Base-by-base conservation (phyloP, 495 filamentous ascomycete genomes). In the Baudoinia panamericana region DNA sequence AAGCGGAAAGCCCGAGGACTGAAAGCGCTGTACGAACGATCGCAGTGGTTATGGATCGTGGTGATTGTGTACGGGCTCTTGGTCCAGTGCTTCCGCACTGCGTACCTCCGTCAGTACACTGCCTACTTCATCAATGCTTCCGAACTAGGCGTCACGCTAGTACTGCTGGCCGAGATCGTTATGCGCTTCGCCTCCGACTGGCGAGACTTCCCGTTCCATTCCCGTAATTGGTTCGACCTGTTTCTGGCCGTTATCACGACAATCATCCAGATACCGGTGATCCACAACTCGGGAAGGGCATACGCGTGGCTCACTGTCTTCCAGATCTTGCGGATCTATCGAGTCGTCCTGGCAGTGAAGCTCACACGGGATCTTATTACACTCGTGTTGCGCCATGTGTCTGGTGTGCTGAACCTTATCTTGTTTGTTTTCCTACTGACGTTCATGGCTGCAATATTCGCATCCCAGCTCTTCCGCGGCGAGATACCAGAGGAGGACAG, bases 361-460 rank as follows among this genome's bases (percentile, higher is more conserved):
- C 71, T 95, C 41, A 96, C 85, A 0, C 71, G 78, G 40, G 77
- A 83, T 43, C 69, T 97, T 28, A 90, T 97, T 51, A 65, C 67
- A 42, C 69, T 90, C 27, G 92, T 96, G 6, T 71, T 96, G 33
- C 81, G 92, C 46, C 95, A 95, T 53, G 75, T 82, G n/a, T 72
- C 75, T 24, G 90, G 90, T 78, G 71, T 99, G 38, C 70, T 82
- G 15, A 99, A 99, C 59, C 66, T 99, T 30, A 90, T 99, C 56
- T 66, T 93, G 7, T 99, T 99, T 56, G 82, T 96, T 48, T 88
- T 94, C 60, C 69, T 99, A 38, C 83, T 96, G 48, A 93, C 86
- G 12, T 96, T 92, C 50, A 69, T 99, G 15, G 81, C 82, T 46
- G 78, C 90, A 6, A 90, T 99, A 30, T 92, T 99, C 50, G 90